phyloP scores from a whole-genome alignment of 176 grass and related monocot genomes.

The Oryza glaberrima region DNA sequence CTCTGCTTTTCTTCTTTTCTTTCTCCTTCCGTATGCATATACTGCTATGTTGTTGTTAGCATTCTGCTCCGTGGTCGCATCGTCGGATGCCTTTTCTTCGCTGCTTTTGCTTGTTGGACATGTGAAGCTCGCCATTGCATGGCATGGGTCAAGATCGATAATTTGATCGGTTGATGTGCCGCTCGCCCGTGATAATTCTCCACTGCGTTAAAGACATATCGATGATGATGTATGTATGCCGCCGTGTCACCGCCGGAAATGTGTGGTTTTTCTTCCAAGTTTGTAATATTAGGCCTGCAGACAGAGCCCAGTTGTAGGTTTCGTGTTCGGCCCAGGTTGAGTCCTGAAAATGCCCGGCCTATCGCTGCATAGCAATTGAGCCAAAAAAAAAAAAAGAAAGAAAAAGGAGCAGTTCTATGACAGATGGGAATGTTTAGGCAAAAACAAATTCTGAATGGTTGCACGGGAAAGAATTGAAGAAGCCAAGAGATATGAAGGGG shows the following conservation, averaged over 20 bases:
- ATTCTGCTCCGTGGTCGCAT: neutral
- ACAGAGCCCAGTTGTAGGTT: neutral
- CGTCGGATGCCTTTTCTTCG: neutral
- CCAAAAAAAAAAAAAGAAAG: too few relatives aligned
- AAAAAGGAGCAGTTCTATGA: too few relatives aligned
- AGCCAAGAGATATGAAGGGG: too few relatives aligned
- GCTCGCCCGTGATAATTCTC: neutral
- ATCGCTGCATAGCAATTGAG: too few relatives aligned
- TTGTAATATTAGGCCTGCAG: neutral
- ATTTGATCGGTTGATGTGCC: neutral
- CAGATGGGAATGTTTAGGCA: too few relatives aligned
- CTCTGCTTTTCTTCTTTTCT: conserved; percentile 39
- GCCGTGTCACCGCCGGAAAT: neutral
- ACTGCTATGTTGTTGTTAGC: neutral
- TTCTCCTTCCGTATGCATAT: neutral
- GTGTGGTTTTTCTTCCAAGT: neutral
- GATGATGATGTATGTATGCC: neutral
- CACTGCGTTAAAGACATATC: neutral
- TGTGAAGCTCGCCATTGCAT: neutral
- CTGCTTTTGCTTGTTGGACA: conserved; percentile 16
- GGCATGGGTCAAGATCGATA: neutral
- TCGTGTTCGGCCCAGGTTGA: neutral
- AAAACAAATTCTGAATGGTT: too few relatives aligned
- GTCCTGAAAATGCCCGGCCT: too few relatives aligned
- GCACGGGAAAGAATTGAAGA: too few relatives aligned